Conservation (phyloP, 768 basidiomycete genomes). For the Pleurotus eryngii region DNA sequence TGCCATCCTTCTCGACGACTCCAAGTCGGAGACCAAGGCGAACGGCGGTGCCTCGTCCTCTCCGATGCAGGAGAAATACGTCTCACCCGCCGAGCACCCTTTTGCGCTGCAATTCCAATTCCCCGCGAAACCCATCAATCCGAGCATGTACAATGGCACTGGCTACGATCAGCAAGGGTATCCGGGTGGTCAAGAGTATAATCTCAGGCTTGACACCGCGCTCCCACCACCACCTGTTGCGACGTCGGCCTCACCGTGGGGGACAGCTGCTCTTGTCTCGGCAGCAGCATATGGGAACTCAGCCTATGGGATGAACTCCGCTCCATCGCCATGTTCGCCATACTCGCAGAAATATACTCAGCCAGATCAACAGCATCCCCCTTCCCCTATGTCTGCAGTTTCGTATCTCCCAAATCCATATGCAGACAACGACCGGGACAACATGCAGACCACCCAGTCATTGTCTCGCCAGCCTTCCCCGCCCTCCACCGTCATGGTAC, state of each 20-base stretch:
- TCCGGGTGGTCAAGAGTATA: neutral
- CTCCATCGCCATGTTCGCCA: neutral
- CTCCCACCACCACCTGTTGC: slow-evolving; percentile 2
- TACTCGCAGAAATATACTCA: neutral
- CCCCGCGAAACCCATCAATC: neutral
- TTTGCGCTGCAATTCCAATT: slow-evolving; percentile 2
- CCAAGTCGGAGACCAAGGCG: slow-evolving; percentile 12
- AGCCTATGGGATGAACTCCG: too few relatives aligned
- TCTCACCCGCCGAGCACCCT: neutral
- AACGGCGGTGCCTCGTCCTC: neutral
- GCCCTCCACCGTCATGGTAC: neutral
- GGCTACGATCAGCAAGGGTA: neutral
- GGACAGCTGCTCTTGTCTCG: neutral
- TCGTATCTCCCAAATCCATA: slow-evolving; percentile 3
- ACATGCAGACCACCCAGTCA: neutral
- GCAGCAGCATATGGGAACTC: neutral
- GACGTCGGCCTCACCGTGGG: neutral
- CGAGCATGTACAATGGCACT: neutral
- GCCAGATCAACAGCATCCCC: neutral
- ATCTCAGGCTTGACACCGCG: slow-evolving; percentile 2
- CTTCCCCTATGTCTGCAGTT: neutral
- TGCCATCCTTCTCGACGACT: slow-evolving; percentile 53
- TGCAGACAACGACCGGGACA: neutral
- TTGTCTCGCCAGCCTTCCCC: slow-evolving; percentile 1
- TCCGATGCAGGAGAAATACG: neutral